Conservation (phyloP, 202 grass and related monocot species). For the Dendrocalamus latiflorus region DNA sequence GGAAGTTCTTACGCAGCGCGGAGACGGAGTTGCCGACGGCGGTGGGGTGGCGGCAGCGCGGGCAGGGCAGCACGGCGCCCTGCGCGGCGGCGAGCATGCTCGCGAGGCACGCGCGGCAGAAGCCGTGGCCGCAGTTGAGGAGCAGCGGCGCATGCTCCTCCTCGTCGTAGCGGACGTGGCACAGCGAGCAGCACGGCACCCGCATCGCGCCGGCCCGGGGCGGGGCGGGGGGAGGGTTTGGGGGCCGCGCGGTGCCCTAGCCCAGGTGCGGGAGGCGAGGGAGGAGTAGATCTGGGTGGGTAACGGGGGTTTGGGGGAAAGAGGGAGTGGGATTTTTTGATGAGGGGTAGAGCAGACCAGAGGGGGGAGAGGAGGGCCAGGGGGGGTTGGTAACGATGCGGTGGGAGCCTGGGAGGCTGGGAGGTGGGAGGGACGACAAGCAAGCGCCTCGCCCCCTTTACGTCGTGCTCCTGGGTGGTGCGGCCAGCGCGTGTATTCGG, state of each 20-base stretch:
- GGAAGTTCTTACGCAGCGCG: constrained; percentile 90
- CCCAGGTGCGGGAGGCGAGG: no score
- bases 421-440: not conserved
- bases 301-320: not conserved
- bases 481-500: constrained; percentile 8
- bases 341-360: no score
- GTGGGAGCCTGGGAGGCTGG: constrained; percentile 21
- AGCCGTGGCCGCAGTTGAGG: constrained; percentile 96
- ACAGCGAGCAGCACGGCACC: constrained; percentile 91
- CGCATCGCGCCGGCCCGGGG: constrained; percentile 42
- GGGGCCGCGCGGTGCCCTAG: constrained; percentile 24
- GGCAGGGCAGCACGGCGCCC: constrained; percentile 63
- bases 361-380: no score
- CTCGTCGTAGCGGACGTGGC: constrained; percentile 84
- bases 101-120: constrained; percentile 93
- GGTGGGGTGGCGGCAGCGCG: constrained; percentile 84
- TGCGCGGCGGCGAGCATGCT: constrained; percentile 69
- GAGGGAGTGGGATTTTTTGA: constrained; percentile 32
- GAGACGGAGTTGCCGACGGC: constrained; percentile 87
- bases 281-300: constrained; percentile 42
- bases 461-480: not conserved
- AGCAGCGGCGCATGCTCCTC: constrained; percentile 85
- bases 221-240: not conserved
- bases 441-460: constrained; percentile 25
- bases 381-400: constrained; percentile 39